phyloP scores from a whole-genome alignment of 139 green algal genomes.

The Ettlia oleoabundans region DNA sequence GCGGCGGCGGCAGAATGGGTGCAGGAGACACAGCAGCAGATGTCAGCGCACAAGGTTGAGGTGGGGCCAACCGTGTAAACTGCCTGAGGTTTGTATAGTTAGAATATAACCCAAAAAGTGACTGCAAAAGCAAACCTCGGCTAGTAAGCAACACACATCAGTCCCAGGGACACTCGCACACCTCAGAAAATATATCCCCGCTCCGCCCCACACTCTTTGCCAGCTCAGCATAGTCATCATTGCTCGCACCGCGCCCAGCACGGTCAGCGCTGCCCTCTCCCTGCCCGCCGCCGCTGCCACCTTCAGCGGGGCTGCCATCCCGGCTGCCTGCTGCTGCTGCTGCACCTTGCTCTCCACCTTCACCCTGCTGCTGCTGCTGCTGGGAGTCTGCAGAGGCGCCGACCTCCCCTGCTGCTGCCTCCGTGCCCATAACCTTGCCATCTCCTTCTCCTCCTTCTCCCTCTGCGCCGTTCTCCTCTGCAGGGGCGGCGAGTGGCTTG shows the following conservation, averaged over 20 bases:
- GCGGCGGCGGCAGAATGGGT: not conserved
- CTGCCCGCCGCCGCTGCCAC: not conserved
- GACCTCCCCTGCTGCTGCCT: not conserved
- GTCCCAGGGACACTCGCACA: too few relatives aligned
- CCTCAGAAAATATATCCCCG: not conserved
- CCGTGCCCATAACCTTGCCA: not conserved
- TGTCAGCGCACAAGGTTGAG: not conserved
- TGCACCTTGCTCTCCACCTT: not conserved
- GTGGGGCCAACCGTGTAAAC: too few relatives aligned
- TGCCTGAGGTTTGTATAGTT: too few relatives aligned
- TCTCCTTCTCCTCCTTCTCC: not conserved
- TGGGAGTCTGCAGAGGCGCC: not conserved
- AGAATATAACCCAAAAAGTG: too few relatives aligned
- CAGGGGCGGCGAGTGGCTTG: not conserved
- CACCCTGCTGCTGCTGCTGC: not conserved
- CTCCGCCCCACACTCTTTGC: not conserved
- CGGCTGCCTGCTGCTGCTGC: not conserved
- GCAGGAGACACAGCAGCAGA: not conserved
- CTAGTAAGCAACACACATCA: too few relatives aligned
- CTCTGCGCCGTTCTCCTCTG: not conserved
- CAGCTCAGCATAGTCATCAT: not conserved
- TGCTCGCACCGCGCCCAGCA: too few relatives aligned
- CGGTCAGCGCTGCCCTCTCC: not conserved
- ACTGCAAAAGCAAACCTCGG: too few relatives aligned
- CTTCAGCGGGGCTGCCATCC: too few relatives aligned